Evolutionary conservation across 805 yeast genomes (phyloP).

Genomic region (Barnettozyma vustinii): DNA sequence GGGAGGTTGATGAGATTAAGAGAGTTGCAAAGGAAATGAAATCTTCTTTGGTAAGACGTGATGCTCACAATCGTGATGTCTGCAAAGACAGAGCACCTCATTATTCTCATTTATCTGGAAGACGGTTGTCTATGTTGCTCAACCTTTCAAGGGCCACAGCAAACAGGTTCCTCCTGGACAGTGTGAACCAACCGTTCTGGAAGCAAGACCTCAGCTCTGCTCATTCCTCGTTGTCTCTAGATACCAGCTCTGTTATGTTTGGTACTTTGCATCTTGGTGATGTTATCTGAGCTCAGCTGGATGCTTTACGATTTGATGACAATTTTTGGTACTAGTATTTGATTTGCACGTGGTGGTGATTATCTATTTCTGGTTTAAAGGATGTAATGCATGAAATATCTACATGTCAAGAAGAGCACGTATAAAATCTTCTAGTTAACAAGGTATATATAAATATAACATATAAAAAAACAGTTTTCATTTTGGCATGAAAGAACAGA

Average conservation of each 20-base stretch:
- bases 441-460: neutral
- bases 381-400: neutral
- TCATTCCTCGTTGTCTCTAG: constrained; percentile 23
- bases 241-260: constrained; percentile 23
- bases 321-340: neutral
- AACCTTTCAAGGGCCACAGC: constrained; percentile 19
- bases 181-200: constrained; percentile 20
- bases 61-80: neutral
- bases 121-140: constrained; percentile 19
- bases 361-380: too few species aligned
- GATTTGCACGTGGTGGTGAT: neutral
- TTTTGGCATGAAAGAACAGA: neutral
- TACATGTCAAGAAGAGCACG: neutral
- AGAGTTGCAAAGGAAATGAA: constrained; percentile 22
- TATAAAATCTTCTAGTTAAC: neutral
- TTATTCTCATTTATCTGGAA: constrained; percentile 3
- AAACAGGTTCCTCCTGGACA: constrained; percentile 13
- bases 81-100: constrained; percentile 7
- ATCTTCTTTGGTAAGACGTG: constrained; percentile 17
- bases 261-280: constrained; percentile 18
- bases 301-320: neutral
- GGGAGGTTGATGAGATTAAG: constrained; percentile 24
- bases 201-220: constrained; percentile 22
- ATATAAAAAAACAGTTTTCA: neutral
- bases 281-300: constrained; percentile 2